A percentile compares a stretch with the other conserved stretches of the same genome.
Conservation (phyloP, 1,284 basidiomycete genomes). For the Tetrapyrgos nigripes region DNA sequence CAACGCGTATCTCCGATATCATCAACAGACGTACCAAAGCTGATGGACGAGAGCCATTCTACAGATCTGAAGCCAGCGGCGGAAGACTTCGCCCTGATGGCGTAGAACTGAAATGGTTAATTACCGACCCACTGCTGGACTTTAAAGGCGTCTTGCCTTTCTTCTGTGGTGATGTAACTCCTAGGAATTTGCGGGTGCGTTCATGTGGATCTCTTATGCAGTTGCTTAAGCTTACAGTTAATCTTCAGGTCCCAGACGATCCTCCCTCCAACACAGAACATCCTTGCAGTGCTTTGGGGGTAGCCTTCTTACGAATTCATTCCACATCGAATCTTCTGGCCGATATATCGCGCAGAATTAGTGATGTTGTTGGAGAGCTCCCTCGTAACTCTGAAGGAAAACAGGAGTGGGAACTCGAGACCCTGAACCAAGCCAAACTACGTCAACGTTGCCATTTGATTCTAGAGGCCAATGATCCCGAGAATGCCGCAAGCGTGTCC, state of each 20-base stretch:
- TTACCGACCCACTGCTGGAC: conserved; percentile 38
- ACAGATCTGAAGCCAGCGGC: conserved; percentile 49
- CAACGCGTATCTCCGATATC: conserved; percentile 43
- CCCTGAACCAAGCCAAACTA: not conserved
- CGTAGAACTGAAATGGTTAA: conserved; percentile 59
- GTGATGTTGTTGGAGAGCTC: conserved; percentile 50
- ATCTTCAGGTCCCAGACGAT: conserved; percentile 53
- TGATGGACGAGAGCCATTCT: conserved; percentile 45
- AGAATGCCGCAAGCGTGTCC: not conserved
- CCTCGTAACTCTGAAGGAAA: conserved; percentile 32
- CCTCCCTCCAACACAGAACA: conserved; percentile 53
- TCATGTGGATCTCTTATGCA: not conserved
- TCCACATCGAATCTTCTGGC: conserved; percentile 33
- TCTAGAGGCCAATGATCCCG: not conserved
- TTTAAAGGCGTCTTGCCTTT: conserved; percentile 58
- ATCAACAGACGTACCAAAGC: conserved; percentile 56
- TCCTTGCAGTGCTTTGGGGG: conserved; percentile 48
- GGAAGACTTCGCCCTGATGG: conserved; percentile 63
- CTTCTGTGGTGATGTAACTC: conserved; percentile 75
- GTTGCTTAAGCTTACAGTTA: not conserved
- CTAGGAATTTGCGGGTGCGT: conserved; percentile 58
- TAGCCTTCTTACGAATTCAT: conserved; percentile 54
- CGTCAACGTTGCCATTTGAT: conserved; percentile 1
- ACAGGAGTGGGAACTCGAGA: conserved; percentile 33
- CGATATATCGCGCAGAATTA: conserved; percentile 42